A percentile compares a stretch with the other conserved stretches of the same genome.
These are phyloP conservation scores for Phanerodontia chrysosporium DNA, from an alignment of 768 basidiomycete genomes.

Conservation along the genomic window DNA sequence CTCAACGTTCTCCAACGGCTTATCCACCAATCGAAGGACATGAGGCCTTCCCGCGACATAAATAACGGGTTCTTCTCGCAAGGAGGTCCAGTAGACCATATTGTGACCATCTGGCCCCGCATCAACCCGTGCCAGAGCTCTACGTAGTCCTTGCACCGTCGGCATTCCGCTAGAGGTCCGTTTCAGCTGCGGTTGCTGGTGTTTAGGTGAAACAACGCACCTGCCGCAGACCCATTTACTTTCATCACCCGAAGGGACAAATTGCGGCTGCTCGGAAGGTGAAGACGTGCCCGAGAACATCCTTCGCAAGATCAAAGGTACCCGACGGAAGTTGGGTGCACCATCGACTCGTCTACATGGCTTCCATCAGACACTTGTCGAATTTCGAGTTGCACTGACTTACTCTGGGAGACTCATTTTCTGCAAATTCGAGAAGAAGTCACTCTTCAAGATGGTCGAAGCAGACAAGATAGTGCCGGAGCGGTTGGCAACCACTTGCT, in stretches of 20 bases:
- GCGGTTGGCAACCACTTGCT: conserved; percentile 78
- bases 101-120: conserved; percentile 77
- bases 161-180: conserved; percentile 80
- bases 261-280: conserved; percentile 31
- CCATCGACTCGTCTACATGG: conserved; percentile 93
- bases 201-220: conserved; percentile 30
- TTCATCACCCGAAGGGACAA: conserved; percentile 32
- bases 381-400: conserved; percentile 23
- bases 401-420: conserved; percentile 96
- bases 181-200: neutral
- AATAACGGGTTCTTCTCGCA: conserved; percentile 94
- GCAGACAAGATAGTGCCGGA: conserved; percentile 85
- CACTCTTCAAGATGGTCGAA: conserved; percentile 91
- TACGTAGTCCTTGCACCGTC: conserved; percentile 80
- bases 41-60: conserved; percentile 86
- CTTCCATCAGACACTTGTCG: too few species aligned
- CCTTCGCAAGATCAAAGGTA: conserved; percentile 56
- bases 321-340: conserved; percentile 86
- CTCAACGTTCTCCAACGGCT: conserved; percentile 94
- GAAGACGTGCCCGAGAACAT: conserved; percentile 23
- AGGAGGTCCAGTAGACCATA: conserved; percentile 87
- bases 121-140: conserved; percentile 73
- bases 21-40: conserved; percentile 82
- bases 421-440: conserved; percentile 90
- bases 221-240: conserved; percentile 77